Base-by-base conservation (phyloP, 306 rosid species). In the Begonia peltatifolia region DNA sequence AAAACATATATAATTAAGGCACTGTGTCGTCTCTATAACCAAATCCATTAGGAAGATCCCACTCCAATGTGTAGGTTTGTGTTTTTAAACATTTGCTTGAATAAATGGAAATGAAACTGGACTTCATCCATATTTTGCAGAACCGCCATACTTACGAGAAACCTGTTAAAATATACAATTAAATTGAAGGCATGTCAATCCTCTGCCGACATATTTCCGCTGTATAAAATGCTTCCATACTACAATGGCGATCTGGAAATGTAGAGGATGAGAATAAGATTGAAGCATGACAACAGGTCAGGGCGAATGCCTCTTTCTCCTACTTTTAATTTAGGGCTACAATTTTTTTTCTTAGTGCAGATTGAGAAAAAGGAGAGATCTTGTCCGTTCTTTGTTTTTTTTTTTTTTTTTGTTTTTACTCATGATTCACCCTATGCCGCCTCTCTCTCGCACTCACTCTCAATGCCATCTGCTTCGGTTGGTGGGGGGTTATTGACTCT, bases 111-210 rank as follows among this genome's bases (percentile, higher is more conserved):
- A 30, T 30, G 38, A 30, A 30, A 30, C 38, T 30, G 38, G 38
- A 30, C 38, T 30, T 17, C 7, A n/a, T 14, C 14, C 9, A 38
- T 17, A 66, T 60, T 63, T 61, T 78, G 86, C 96, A 83, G 96
- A 83, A 74, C 60, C 96, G 84, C 41, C 87, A 77, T 50, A 54
- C 82, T 2, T 80, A 58, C 52, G 96, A 87, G 82, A 87, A 80
- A 73, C 75, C 96, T 9, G 89, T 87, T 47, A 80, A 76, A 74
- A 87, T 83, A 65, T 80, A 74, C 75, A 76, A 83, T 62, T 87
- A 80, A 70, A 30, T 30, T 6, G 58, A 53, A 63, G 53, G 38
- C 57, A 17, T 18, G 59, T 43, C 52, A 52, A 61, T 51, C 64
- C 66, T 67, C 42, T 49, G 30, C 52, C 22, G 17, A 57, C 15